These are phyloP conservation scores for Pogostemon cablin DNA, from an alignment of 257 asterid genomes.

Conservation along the genomic window DNA sequence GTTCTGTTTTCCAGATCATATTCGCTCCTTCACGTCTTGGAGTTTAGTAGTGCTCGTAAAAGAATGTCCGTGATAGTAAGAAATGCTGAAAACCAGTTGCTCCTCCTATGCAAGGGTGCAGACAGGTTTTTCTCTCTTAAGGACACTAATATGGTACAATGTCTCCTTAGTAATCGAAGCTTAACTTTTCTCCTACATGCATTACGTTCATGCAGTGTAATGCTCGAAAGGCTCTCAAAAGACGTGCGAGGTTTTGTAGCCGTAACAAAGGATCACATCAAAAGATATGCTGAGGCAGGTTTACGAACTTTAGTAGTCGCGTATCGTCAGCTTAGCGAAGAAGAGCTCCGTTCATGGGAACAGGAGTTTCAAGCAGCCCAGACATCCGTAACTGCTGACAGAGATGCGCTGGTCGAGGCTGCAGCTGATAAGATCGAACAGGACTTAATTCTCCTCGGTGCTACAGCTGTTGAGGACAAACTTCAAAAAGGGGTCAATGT, in stretches of 20 bases:
- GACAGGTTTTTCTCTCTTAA: slow-evolving; percentile 64
- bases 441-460: slow-evolving; percentile 82
- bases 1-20: slow-evolving; percentile 60
- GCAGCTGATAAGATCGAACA: slow-evolving; percentile 83
- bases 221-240: slow-evolving; percentile 77
- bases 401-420: slow-evolving; percentile 76
- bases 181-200: slow-evolving; percentile 9
- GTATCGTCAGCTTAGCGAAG: slow-evolving; percentile 75
- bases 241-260: slow-evolving; percentile 48
- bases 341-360: slow-evolving; percentile 75
- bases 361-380: slow-evolving; percentile 69
- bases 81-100: slow-evolving; percentile 65
- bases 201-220: slow-evolving; percentile 59
- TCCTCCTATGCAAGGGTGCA: slow-evolving; percentile 94
- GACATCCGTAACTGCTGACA: slow-evolving; percentile 65
- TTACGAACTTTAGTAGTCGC: slow-evolving; percentile 86
- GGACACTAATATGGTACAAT: slow-evolving; percentile 1
- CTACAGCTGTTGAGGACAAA: slow-evolving; percentile 97
- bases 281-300: slow-evolving; percentile 86
- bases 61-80: slow-evolving; percentile 93
- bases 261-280: slow-evolving; percentile 68
- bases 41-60: slow-evolving; percentile 92
- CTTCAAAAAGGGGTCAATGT: slow-evolving; percentile 87
- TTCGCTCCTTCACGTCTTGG: slow-evolving; percentile 78
- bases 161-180: slow-evolving; percentile 19